phyloP scores from a whole-genome alignment of 2,329 filamentous ascomycete genomes.

The Moelleriella libera region DNA sequence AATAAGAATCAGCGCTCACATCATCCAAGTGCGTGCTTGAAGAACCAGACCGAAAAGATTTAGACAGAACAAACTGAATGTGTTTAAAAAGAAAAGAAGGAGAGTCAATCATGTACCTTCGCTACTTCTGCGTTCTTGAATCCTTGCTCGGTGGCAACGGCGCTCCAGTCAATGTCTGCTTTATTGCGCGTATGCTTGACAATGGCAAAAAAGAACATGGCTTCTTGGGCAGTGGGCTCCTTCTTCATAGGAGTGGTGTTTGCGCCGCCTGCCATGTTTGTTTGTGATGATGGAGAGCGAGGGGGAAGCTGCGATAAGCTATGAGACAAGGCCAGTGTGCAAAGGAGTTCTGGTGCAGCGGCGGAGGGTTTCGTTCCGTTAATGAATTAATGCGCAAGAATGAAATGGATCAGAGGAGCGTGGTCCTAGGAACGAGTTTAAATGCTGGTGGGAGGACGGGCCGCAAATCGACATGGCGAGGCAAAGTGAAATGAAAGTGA shows the following conservation, averaged over 20 bases:
- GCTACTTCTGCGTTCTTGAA: constrained; percentile 32
- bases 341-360: too few species aligned
- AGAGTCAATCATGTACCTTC: constrained; percentile 15
- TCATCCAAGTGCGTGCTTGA: too few species aligned
- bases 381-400: too few species aligned
- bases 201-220: constrained; percentile 29
- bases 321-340: too few species aligned
- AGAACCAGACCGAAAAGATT: neutral
- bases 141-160: constrained; percentile 24
- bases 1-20: neutral
- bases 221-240: constrained; percentile 24
- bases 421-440: too few species aligned
- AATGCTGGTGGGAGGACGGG: too few species aligned
- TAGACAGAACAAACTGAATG: neutral
- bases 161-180: constrained; percentile 32
- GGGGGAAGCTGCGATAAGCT: neutral
- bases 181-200: constrained; percentile 27
- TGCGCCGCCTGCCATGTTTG: constrained; percentile 14
- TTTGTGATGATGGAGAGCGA: neutral
- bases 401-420: too few species aligned
- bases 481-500: too few species aligned
- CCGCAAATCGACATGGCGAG: too few species aligned
- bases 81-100: neutral
- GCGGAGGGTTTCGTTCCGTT: too few species aligned
- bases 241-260: constrained; percentile 12